Conservation (phyloP, 1,284 basidiomycete species). For the Schizopora paradoxa region DNA sequence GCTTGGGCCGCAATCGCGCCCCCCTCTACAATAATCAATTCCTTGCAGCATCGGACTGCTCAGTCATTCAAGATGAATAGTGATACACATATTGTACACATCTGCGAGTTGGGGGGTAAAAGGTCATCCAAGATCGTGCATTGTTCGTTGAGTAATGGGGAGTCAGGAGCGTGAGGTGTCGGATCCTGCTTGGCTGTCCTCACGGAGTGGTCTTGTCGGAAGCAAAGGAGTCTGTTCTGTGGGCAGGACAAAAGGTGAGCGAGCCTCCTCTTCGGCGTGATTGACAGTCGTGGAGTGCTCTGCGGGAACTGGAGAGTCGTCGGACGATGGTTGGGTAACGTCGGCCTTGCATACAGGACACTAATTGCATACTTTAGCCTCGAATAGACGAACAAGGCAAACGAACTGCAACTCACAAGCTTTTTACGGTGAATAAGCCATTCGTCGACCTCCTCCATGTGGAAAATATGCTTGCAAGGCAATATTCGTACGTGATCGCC, state of each 20-base stretch:
- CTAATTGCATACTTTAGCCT: slow-evolving; percentile 35
- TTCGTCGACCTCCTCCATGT: slow-evolving; percentile 79
- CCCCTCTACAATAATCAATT: too few relatives aligned
- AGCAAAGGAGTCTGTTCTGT: slow-evolving; percentile 37
- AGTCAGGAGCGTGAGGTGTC: too few relatives aligned
- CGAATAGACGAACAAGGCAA: neutral
- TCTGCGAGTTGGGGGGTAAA: too few relatives aligned
- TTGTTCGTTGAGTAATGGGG: too few relatives aligned
- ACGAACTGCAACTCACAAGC: slow-evolving; percentile 52
- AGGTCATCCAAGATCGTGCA: too few relatives aligned
- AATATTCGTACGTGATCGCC: slow-evolving; percentile 85
- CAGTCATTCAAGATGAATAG: too few relatives aligned
- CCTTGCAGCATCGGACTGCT: too few relatives aligned
- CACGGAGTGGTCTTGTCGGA: too few relatives aligned
- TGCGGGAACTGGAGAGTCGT: slow-evolving; percentile 12
- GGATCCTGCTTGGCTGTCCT: too few relatives aligned
- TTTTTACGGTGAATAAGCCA: slow-evolving; percentile 90
- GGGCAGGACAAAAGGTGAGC: slow-evolving; percentile 18
- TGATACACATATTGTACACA: too few relatives aligned
- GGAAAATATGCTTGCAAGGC: slow-evolving; percentile 88
- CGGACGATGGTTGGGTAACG: slow-evolving; percentile 59
- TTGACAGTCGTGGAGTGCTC: slow-evolving; percentile 12
- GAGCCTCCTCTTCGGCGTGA: slow-evolving; percentile 16
- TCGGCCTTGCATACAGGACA: slow-evolving; percentile 88
- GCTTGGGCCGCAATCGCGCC: too few relatives aligned